These are phyloP conservation scores for Patellaria atrata DNA, from an alignment of 495 filamentous ascomycete species.

Conservation along the genomic window DNA sequence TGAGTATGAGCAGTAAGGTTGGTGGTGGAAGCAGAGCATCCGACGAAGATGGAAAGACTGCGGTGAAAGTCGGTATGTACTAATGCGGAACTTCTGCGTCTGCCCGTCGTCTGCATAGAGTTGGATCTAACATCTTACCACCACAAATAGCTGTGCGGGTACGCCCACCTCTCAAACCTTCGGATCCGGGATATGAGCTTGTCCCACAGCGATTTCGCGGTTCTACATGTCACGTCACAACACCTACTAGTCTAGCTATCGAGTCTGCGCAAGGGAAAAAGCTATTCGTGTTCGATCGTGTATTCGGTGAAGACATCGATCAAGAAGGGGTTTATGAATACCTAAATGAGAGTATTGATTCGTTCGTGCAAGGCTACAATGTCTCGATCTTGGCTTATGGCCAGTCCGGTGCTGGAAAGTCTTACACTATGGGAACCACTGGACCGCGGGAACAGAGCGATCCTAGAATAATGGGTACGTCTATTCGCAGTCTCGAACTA, in stretches of 20 bases:
- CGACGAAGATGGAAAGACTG: slow-evolving; percentile 85
- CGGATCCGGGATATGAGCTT: slow-evolving; percentile 84
- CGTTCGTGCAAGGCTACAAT: slow-evolving; percentile 96
- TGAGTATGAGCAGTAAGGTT: slow-evolving; percentile 72
- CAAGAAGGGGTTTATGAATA: slow-evolving; percentile 96
- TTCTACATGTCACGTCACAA: slow-evolving; percentile 79
- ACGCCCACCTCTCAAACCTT: slow-evolving; percentile 68
- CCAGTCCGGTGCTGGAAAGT: slow-evolving; percentile 99
- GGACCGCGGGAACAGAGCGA: slow-evolving; percentile 72
- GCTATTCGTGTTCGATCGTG: slow-evolving; percentile 88
- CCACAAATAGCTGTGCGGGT: slow-evolving; percentile 69
- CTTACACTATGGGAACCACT: slow-evolving; percentile 97
- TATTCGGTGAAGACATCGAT: slow-evolving; percentile 69
- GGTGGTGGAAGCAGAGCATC: slow-evolving; percentile 75
- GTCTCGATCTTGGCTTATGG: slow-evolving; percentile 96
- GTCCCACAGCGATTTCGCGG: slow-evolving; percentile 92
- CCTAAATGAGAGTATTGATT: slow-evolving; percentile 72
- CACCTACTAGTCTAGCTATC: slow-evolving; percentile 69
- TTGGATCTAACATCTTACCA: slow-evolving; percentile 4
- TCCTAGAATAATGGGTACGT: slow-evolving; percentile 62
- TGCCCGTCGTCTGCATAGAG: slow-evolving; percentile 4
- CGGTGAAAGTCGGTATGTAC: slow-evolving; percentile 97
- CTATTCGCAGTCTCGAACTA: slow-evolving; percentile 2
- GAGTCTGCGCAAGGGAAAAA: slow-evolving; percentile 87
- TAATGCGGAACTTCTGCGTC: slow-evolving; percentile 1